Conservation (phyloP, 2,329 filamentous ascomycete species). For the Leptographium lundbergii region DNA sequence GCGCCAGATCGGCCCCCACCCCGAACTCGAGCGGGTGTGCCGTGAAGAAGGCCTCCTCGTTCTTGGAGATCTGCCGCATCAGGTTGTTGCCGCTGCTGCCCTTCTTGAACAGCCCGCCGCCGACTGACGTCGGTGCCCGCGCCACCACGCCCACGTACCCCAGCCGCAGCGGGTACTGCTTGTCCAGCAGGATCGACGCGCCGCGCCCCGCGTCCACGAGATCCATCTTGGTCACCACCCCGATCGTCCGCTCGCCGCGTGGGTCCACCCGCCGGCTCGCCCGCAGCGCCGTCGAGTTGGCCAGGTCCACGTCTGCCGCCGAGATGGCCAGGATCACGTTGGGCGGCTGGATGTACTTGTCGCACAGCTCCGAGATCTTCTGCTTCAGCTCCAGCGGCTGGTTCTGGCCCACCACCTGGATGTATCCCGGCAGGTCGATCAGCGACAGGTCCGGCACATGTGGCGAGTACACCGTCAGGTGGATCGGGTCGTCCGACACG, state of each 20-base stretch:
- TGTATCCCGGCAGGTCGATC: conserved; percentile 94
- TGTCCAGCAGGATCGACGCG: conserved; percentile 66
- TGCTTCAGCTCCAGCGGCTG: conserved; percentile 87
- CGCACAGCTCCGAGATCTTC: conserved; percentile 90
- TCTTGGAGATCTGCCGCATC: conserved; percentile 67
- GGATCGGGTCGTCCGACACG: conserved; percentile 93
- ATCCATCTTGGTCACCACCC: conserved; percentile 99
- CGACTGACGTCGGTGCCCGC: conserved; percentile 51
- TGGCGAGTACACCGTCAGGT: conserved; percentile 87
- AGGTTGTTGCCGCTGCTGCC: conserved; percentile 53
- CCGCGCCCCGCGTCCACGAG: conserved; percentile 77
- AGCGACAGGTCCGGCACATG: conserved; percentile 90
- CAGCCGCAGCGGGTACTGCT: conserved; percentile 86
- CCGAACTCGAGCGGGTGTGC: conserved; percentile 74
- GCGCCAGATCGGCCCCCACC: conserved; percentile 54
- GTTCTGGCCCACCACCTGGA: conserved; percentile 84
- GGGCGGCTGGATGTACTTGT: conserved; percentile 93
- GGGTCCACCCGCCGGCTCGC: conserved; percentile 88
- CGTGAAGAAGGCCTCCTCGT: conserved; percentile 79
- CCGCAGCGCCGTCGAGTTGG: conserved; percentile 85
- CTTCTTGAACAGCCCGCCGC: conserved; percentile 62
- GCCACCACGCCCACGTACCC: conserved; percentile 95
- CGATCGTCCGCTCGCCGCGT: conserved; percentile 88
- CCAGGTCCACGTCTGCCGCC: conserved; percentile 90
- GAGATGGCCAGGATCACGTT: conserved; percentile 97